Conservation (phyloP, 768 basidiomycete genomes). For the Collybia sp. region DNA sequence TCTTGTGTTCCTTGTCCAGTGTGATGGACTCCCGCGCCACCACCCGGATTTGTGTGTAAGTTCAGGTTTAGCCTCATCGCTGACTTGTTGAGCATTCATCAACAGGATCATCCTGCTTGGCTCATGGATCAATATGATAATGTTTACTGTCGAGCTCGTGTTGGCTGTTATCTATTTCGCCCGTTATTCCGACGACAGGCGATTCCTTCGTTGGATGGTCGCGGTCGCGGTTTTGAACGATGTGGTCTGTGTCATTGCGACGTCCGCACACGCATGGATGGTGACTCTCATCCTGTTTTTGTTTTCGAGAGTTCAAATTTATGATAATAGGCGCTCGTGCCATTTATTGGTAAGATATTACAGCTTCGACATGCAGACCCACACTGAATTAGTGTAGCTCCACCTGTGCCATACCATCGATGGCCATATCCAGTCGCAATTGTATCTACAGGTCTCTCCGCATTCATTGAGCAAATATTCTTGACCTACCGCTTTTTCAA, state of each 20-base stretch:
- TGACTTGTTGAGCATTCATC: too few species aligned
- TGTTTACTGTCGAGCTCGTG: slow-evolving; percentile 7
- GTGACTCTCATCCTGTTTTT: slow-evolving; percentile 1
- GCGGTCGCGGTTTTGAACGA: slow-evolving; percentile 1
- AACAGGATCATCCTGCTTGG: slow-evolving; percentile 5
- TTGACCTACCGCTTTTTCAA: slow-evolving; percentile 8
- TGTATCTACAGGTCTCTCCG: slow-evolving; percentile 3
- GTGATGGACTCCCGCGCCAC: too few species aligned
- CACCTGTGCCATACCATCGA: not conserved
- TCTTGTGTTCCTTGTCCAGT: too few species aligned
- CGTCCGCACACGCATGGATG: slow-evolving; percentile 6
- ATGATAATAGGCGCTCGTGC: slow-evolving; percentile 3
- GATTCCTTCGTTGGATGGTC: slow-evolving; percentile 3
- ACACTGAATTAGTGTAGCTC: not conserved
- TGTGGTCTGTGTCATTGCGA: slow-evolving; percentile 4
- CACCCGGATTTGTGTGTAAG: too few species aligned
- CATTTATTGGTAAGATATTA: too few species aligned
- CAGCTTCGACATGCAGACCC: too few species aligned
- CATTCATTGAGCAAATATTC: slow-evolving; percentile 10
- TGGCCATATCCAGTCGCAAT: slow-evolving; percentile 7
- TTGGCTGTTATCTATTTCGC: slow-evolving; percentile 4
- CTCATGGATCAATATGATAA: slow-evolving; percentile 10
- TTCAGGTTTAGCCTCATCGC: too few species aligned
- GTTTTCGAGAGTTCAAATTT: not conserved
- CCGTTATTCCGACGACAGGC: slow-evolving; percentile 1